Evolutionary conservation across 306 rosid species (phyloP).

Genomic region (Castanea sativa): DNA sequence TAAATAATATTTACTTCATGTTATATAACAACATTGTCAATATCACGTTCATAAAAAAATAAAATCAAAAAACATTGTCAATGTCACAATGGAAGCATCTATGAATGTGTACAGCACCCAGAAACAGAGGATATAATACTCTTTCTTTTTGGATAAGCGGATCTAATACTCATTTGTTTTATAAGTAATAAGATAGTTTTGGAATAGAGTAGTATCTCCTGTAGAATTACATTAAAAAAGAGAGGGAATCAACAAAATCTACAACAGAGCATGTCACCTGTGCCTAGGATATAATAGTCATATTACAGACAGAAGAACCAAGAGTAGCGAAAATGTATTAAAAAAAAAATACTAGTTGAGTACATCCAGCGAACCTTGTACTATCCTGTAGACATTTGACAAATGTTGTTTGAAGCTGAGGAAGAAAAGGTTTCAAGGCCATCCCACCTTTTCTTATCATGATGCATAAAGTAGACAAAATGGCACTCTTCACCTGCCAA

Average conservation of each 20-base stretch:
- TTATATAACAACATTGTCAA: neutral
- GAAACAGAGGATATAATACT: neutral
- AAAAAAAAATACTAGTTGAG: neutral
- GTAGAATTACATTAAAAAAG: too few relatives aligned
- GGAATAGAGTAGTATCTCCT: too few relatives aligned
- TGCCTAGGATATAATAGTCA: neutral
- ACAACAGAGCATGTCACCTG: too few relatives aligned
- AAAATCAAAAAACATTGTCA: too few relatives aligned
- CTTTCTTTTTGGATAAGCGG: too few relatives aligned
- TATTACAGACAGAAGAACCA: neutral
- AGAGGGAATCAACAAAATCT: too few relatives aligned
- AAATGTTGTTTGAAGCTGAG: conserved; percentile 98
- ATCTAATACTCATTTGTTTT: too few relatives aligned
- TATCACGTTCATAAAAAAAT: too few relatives aligned
- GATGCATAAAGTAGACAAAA: conserved; percentile 78
- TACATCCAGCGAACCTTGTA: conserved; percentile 57
- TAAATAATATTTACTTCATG: neutral
- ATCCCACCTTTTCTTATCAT: conserved; percentile 87
- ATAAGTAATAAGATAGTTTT: too few relatives aligned
- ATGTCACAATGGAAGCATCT: neutral
- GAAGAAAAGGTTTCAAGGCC: conserved; percentile 90
- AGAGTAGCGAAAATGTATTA: neutral
- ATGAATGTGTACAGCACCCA: neutral
- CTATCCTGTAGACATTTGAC: conserved; percentile 92
- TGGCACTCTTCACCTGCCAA: conserved; percentile 99